Evolutionary conservation across 2,329 filamentous ascomycete genomes (phyloP).

Genomic region (Fusarium tanahbumbuense): DNA sequence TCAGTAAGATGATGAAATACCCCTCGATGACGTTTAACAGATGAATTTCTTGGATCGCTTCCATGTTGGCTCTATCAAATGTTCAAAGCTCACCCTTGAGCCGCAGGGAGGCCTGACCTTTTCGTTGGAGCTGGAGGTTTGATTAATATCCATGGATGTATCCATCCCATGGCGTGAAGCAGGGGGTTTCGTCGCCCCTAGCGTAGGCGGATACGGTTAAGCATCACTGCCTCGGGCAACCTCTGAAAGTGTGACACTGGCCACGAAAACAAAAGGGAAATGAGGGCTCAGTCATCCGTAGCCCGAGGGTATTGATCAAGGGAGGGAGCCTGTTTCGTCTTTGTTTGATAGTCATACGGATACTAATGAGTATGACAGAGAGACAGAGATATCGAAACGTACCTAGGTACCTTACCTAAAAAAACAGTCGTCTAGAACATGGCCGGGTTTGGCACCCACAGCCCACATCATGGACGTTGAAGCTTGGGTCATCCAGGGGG

Average conservation of each 20-base stretch:
- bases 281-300: not conserved
- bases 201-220: slow-evolving; percentile 42
- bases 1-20: slow-evolving; percentile 23
- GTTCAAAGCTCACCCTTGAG: slow-evolving; percentile 20
- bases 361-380: slow-evolving; percentile 2
- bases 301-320: slow-evolving; percentile 7
- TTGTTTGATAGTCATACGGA: slow-evolving; percentile 21
- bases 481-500: slow-evolving; percentile 21
- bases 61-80: slow-evolving; percentile 16
- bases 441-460: not conserved
- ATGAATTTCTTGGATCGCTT: slow-evolving; percentile 21
- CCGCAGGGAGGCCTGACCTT: slow-evolving; percentile 29
- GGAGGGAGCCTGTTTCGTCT: slow-evolving; percentile 31
- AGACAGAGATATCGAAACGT: slow-evolving; percentile 11
- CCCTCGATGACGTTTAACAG: slow-evolving; percentile 45
- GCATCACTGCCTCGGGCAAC: slow-evolving; percentile 35
- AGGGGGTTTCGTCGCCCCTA: slow-evolving; percentile 35
- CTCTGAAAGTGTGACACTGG: slow-evolving; percentile 31
- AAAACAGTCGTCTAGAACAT: slow-evolving; percentile 6
- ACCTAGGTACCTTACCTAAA: not conserved
- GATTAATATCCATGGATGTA: slow-evolving; percentile 10
- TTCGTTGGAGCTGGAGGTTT: slow-evolving; percentile 20
- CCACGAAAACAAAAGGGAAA: slow-evolving; percentile 23
- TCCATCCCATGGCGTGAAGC: slow-evolving; percentile 31
- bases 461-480: slow-evolving; percentile 8